Percentiles rank a stretch among this genome's conserved stretches.
These are phyloP conservation scores for Xylaria flabelliformis DNA, from an alignment of 495 filamentous ascomycete genomes.

Conservation along the genomic window DNA sequence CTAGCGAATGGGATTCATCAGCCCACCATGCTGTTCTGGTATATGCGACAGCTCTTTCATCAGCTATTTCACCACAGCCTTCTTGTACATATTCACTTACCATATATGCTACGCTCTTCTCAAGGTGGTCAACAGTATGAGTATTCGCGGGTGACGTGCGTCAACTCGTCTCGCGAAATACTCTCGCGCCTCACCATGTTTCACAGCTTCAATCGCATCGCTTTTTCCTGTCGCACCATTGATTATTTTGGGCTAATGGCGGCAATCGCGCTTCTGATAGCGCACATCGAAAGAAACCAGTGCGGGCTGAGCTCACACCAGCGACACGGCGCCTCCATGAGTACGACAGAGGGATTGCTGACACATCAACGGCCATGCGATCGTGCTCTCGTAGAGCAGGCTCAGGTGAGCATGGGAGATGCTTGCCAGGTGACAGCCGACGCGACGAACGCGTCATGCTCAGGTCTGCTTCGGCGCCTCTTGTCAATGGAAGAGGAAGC, in stretches of 20 bases:
- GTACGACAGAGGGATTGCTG: slow-evolving; percentile 30
- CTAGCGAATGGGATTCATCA: slow-evolving; percentile 26
- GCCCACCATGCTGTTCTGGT: slow-evolving; percentile 26
- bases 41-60: slow-evolving; percentile 31
- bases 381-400: slow-evolving; percentile 53
- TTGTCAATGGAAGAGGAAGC: slow-evolving; percentile 46
- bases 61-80: slow-evolving; percentile 32
- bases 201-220: slow-evolving; percentile 33
- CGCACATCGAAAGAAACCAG: slow-evolving; percentile 37
- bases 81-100: slow-evolving; percentile 32
- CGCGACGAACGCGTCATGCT: slow-evolving; percentile 22
- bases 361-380: slow-evolving; percentile 52
- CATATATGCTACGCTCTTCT: slow-evolving; percentile 28
- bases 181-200: slow-evolving; percentile 37
- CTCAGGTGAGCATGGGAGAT: slow-evolving; percentile 37
- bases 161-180: slow-evolving; percentile 40
- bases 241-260: slow-evolving; percentile 48
- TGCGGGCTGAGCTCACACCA: slow-evolving; percentile 9
- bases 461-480: slow-evolving; percentile 42
- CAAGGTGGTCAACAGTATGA: slow-evolving; percentile 23
- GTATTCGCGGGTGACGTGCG: slow-evolving; percentile 36
- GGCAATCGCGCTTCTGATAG: slow-evolving; percentile 41
- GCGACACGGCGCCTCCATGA: slow-evolving; percentile 18
- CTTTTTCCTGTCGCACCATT: slow-evolving; percentile 36
- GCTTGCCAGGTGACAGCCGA: slow-evolving; percentile 4